Evolutionary conservation across 2,329 filamentous ascomycete genomes (phyloP).

Genomic region (Tolypocladium ovalisporum): DNA sequence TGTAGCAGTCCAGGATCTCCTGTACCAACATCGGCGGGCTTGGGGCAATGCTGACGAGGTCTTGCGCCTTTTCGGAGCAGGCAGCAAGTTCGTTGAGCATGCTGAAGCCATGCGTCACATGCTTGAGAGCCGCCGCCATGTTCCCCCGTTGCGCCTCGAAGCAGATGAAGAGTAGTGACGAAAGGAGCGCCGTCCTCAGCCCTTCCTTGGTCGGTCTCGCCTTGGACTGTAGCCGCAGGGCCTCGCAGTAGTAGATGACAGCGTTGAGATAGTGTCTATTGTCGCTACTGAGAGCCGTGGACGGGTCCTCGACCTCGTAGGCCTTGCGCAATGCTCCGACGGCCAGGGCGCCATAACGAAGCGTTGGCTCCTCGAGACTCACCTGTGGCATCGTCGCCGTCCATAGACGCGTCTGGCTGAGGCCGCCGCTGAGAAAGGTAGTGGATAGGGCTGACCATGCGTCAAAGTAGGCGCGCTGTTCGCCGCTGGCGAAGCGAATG

Average conservation of each 20-base stretch:
- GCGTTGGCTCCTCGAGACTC: conserved; percentile 23
- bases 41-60: conserved; percentile 24
- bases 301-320: conserved; percentile 12
- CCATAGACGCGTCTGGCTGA: conserved; percentile 24
- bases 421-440: conserved; percentile 22
- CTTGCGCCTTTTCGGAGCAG: conserved; percentile 22
- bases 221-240: conserved; percentile 26
- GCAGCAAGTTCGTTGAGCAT: conserved; percentile 27
- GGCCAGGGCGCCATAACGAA: conserved; percentile 29
- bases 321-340: conserved; percentile 27
- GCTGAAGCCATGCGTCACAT: conserved; percentile 27
- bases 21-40: conserved; percentile 24
- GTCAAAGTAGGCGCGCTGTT: conserved; percentile 25
- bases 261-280: conserved; percentile 29
- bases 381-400: conserved; percentile 28
- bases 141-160: conserved; percentile 30
- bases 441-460: conserved; percentile 24
- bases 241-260: conserved; percentile 28
- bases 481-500: conserved; percentile 20
- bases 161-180: conserved; percentile 29
- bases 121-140: conserved; percentile 26
- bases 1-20: conserved; percentile 28
- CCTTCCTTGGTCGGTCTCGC: conserved; percentile 24
- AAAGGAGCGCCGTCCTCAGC: conserved; percentile 25
- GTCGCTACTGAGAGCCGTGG: conserved; percentile 8